Evolutionary conservation across 2,329 filamentous ascomycete genomes (phyloP).

Genomic region (Phyllosticta capitalensis): DNA sequence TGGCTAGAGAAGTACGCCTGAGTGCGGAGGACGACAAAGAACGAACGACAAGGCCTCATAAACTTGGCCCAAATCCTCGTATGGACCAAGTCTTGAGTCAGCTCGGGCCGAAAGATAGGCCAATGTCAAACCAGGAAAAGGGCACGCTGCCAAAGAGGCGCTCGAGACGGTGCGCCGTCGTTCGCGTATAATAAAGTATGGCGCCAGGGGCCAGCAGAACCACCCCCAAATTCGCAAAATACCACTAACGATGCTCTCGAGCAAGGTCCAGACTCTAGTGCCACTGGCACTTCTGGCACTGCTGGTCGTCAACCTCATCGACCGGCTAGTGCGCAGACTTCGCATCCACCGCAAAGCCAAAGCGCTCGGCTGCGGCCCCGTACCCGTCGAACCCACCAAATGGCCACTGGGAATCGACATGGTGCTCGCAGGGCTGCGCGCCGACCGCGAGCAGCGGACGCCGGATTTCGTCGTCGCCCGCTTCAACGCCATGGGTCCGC

Average conservation of each 20-base stretch:
- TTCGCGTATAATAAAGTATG: neutral
- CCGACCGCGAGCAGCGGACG: constrained; percentile 1
- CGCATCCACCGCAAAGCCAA: neutral
- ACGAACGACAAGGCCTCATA: neutral
- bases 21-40: neutral
- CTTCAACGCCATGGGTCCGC: neutral
- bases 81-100: neutral
- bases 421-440: neutral
- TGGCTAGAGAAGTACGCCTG: neutral
- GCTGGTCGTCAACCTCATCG: neutral
- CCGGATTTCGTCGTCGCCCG: neutral
- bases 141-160: neutral
- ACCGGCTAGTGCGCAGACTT: neutral
- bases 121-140: neutral
- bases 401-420: constrained; percentile 3
- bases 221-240: no score
- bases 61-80: neutral
- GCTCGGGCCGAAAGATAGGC: neutral
- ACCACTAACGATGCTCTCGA: neutral
- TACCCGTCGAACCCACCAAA: neutral
- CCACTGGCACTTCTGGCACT: neutral
- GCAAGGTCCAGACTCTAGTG: neutral
- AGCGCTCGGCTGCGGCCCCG: neutral
- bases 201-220: no score
- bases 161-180: no score